These are phyloP conservation scores for Hyphopichia burtonii DNA, from an alignment of 1,139 yeast species.

Conservation along the genomic window DNA sequence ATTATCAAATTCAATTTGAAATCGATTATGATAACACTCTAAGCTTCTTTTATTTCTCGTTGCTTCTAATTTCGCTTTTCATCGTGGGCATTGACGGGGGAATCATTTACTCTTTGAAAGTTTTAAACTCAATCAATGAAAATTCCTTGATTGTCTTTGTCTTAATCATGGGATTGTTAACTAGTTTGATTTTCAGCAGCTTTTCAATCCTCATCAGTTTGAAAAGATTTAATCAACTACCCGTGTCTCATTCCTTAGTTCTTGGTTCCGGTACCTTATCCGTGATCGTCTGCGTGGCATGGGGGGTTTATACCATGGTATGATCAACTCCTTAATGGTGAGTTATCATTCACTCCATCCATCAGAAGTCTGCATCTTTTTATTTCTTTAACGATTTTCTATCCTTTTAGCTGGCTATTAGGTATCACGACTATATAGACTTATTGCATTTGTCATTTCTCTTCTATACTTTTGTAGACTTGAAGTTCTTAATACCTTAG, in stretches of 20 bases:
- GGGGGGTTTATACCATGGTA: not conserved
- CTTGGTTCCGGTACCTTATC: slow-evolving; percentile 29
- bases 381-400: no score
- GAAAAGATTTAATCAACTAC: slow-evolving; percentile 27
- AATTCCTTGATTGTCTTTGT: slow-evolving; percentile 36
- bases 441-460: no score
- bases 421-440: no score
- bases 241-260: slow-evolving; percentile 25
- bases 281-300: not conserved
- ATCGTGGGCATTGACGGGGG: slow-evolving; percentile 46
- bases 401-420: no score
- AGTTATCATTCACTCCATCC: no score
- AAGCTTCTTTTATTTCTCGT: slow-evolving; percentile 37
- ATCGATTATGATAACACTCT: slow-evolving; percentile 37
- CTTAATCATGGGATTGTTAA: slow-evolving; percentile 32
- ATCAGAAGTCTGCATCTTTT: no score
- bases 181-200: slow-evolving; percentile 34
- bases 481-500: no score
- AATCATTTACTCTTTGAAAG: slow-evolving; percentile 28
- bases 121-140: slow-evolving; percentile 22
- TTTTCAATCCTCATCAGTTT: slow-evolving; percentile 30
- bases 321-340: no score
- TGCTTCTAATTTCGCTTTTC: slow-evolving; percentile 35
- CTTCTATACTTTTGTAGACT: no score
- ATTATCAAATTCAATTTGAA: slow-evolving; percentile 24